Evolutionary conservation across 345 rosid genomes (phyloP), one percentile per base, ranked within the genome.

Genomic region (Euphorbia pulcherrima): DNA sequence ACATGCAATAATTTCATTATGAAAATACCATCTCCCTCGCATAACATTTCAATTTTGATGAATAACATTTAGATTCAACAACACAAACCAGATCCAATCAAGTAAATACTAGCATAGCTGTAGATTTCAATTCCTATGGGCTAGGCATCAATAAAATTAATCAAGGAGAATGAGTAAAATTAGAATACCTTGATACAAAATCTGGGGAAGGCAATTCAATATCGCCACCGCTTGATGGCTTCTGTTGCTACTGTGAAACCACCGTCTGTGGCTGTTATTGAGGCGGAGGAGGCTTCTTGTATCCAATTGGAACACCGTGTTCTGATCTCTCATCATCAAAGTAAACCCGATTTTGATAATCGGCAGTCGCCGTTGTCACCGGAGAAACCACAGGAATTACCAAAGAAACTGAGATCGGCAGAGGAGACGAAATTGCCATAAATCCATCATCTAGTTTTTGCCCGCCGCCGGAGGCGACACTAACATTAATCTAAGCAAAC

Each of bases 321-420:
- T 90, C 97, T 24, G 97, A 91, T 87, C 95, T 89, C 84, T 94
- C 97, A 63, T 94, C 99, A 68, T 93, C 99, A 0, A 92, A 92
- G 72, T 77, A 53, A 41, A 80, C 89, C 74, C 90, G 75, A 69
- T 73, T 72, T 27, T 59, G 78, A 58, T 79, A 84, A 58, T 90
- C 97, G 20, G 82, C 64, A 55, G 47, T 35, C 50, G 74, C 80
- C 50, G 50, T n/a, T n/a, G n/a, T 61, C 48, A 60, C 77, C 35
- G 47, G 61, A 6, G 87, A 60, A 60, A 66, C 77, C 66, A 74
- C 78, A 8, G 83, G 79, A 24, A 74, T 35, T 5, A 81, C 47
- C 54, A 83, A 68, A 21, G 87, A 68, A 30, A 70, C 78, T 0
- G 87, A 81, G 65, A 80, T 69, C 48, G 88, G 85, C 20, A 88